Base-by-base conservation (phyloP, 352 stramenopile species). In the Pythium utonaiense region DNA sequence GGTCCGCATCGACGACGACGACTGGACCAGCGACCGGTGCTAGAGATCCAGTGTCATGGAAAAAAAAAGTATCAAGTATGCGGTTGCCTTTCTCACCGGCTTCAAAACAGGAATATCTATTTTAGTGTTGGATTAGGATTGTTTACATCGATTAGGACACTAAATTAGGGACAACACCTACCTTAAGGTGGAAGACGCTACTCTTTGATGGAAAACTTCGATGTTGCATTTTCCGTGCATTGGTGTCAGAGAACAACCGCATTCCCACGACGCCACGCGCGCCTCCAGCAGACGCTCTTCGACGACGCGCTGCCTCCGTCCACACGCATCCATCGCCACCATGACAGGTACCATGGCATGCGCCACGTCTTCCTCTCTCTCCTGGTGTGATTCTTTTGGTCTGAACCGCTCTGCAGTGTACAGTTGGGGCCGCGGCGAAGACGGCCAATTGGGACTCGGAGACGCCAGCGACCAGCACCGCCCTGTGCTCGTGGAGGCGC, bases 1-100 rank as follows among this genome's bases (percentile, higher is more conserved):
- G 1, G 80, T 98, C 27, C 79, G 93, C 28, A 98, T 98, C 57
- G 93, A 98, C 62, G 93, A 98, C 66, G 83, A 98, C 65, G 93
- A 98, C 65, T 95, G 87, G 55, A 76, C 61, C 25, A 74, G 63
- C 38, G 75, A 89, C 9, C 41, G 74, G 31, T 91, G 82, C 60
- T 88, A 62, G 71, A 9, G 33, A 57, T 30, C 28, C 28, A 33
- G 28, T 9, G 28, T 9, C 5, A 33, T 33, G n/a, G n/a, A n/a
- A n/a, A n/a, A n/a, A n/a, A n/a, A n/a, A n/a, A n/a, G n/a, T n/a
- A n/a, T n/a, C n/a, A n/a, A n/a, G n/a, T n/a, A n/a, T 33, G 28
- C 9, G 28, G 12, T 17, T 12, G 28, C 31, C 33, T 40, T 45
- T 53, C 25, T 38, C 28, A 33, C 28, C 28, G 28, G 13, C 45